phyloP scores from a whole-genome alignment of 2,329 filamentous ascomycete genomes.

The Aspergillus sp. region DNA sequence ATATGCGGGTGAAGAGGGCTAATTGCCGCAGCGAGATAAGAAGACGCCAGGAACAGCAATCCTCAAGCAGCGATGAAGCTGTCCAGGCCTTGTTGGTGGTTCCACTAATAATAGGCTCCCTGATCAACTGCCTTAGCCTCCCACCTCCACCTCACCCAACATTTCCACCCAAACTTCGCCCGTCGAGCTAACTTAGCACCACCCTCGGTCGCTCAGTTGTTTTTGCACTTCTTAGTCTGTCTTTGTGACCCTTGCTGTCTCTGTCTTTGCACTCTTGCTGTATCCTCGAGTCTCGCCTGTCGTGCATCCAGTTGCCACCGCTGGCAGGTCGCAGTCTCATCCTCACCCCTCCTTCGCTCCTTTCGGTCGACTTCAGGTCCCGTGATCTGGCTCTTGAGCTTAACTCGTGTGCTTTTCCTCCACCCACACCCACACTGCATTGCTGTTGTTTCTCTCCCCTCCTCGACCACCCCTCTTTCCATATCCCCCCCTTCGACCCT shows the following conservation, averaged over 20 bases:
- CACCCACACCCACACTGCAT: constrained; percentile 9
- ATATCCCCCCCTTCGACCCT: constrained; percentile 8
- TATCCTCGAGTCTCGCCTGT: not conserved
- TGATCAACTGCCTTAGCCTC: not conserved
- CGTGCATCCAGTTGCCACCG: not conserved
- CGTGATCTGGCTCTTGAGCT: constrained; percentile 15
- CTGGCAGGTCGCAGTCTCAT: constrained; percentile 10
- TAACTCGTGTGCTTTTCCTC: constrained; percentile 12
- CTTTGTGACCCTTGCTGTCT: constrained; percentile 2
- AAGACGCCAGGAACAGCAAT: not conserved
- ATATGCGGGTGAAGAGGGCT: not conserved
- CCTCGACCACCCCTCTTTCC: constrained; percentile 6
- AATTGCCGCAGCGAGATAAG: not conserved
- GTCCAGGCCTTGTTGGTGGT: not conserved
- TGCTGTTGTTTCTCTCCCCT: not conserved
- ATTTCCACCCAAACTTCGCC: constrained; percentile 7
- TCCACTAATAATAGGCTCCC: constrained; percentile 1
- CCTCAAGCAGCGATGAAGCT: not conserved
- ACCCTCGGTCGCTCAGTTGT: not conserved
- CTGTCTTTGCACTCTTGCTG: not conserved
- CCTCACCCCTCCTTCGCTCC: constrained; percentile 8
- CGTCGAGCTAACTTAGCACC: not conserved
- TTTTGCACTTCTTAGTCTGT: constrained; percentile 6
- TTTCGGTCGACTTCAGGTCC: constrained; percentile 10
- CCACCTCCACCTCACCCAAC: constrained; percentile 3